phyloP scores from a whole-genome alignment of 768 basidiomycete species.

The Nidula microcarpa region DNA sequence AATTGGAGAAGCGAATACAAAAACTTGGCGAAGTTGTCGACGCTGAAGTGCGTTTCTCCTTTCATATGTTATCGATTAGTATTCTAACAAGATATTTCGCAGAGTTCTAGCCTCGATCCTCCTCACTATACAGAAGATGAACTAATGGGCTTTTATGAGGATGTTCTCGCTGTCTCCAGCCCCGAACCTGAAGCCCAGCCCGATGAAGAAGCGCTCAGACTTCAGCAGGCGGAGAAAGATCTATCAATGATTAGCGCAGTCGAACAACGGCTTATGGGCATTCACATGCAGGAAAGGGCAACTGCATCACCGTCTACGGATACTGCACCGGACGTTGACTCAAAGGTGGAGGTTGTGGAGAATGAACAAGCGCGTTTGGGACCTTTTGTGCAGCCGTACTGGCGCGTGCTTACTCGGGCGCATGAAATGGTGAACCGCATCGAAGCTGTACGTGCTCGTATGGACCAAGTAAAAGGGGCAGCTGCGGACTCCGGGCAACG shows the following conservation, averaged over 20 bases:
- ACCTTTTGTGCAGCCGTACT: constrained; percentile 16
- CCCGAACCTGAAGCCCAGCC: constrained; percentile 6
- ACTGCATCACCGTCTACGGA: too few relatives aligned
- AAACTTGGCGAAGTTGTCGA: constrained; percentile 31
- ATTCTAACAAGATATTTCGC: not conserved
- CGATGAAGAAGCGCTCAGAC: constrained; percentile 10
- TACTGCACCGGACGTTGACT: not conserved
- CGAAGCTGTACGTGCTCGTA: constrained; percentile 18
- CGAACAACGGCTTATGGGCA: constrained; percentile 26
- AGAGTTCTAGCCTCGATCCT: constrained; percentile 28
- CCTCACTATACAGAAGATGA: constrained; percentile 40
- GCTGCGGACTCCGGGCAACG: constrained; percentile 8
- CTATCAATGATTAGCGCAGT: constrained; percentile 25
- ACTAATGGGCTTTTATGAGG: constrained; percentile 37
- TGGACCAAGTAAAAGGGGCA: constrained; percentile 15
- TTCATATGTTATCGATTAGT: too few relatives aligned
- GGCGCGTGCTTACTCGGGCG: constrained; percentile 28
- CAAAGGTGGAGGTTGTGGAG: too few relatives aligned
- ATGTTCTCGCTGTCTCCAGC: constrained; percentile 33
- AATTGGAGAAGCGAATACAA: constrained; percentile 29
- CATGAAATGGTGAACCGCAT: constrained; percentile 29
- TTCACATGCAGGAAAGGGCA: not conserved
- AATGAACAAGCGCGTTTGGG: too few relatives aligned
- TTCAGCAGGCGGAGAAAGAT: constrained; percentile 25
- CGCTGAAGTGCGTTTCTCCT: constrained; percentile 22